Evolutionary conservation across 805 yeast species (phyloP), one percentile per base, ranked within the genome.

Genomic region (Clavispora vitiphila): DNA sequence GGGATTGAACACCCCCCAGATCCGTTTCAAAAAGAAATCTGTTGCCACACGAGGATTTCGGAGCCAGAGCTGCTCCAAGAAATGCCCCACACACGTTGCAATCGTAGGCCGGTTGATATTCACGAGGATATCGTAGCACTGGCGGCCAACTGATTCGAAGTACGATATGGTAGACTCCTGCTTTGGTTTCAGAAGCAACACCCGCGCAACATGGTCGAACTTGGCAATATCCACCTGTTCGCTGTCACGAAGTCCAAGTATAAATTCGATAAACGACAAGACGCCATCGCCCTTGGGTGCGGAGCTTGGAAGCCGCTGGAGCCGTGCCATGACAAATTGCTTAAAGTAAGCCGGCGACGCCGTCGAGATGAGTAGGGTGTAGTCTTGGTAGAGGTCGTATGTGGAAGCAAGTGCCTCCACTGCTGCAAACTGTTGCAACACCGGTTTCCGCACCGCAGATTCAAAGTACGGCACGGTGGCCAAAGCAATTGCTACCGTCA

Each of bases 161-260:
- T 87, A 91, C 0, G 57, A 69, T 0, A 56, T 59, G 0, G 79
- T 66, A 1, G 69, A 41, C 8, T 82, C 54, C 0, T 56, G 53
- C 36, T 61, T 64, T 0, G 97, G 96, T 45, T 80, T 81, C 14
- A 81, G 62, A 22, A 83, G 57, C 12, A 91, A 58, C 2, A 87
- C 71, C 32, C 72, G 74, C n/a, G 85, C 77, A 1, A 86, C 84
- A 43, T 81, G 76, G 21, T 78, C 79, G 37, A 86, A 69, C 49
- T 80, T 83, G 24, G 77, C 79, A n/a, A 80, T 61, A 47, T 80
- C 81, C 11, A 88, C 61, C 10, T 78, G 80, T 42, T 83, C 91
- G 40, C 73, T 71, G 32, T 87, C 95, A 42, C 96, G 68, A 20
- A 86, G 67, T 0, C 96, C 96, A 11, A 85, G 67, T 0, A 86